Evolutionary conservation across 139 green algal species (phyloP).

Genomic region (Ostreobium quekettii): DNA sequence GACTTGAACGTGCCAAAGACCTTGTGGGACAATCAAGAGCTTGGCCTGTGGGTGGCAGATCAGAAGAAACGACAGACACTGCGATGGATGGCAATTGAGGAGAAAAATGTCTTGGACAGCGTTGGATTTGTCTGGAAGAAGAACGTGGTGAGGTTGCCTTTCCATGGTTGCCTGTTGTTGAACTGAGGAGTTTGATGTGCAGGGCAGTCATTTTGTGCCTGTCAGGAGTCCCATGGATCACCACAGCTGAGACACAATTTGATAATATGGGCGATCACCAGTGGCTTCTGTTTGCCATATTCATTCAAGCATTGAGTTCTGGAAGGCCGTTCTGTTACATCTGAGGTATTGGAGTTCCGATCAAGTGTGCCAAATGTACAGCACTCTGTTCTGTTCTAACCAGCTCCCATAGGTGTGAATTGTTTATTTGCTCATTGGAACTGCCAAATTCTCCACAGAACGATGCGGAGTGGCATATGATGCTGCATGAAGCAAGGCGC

Average conservation of each 20-base stretch:
- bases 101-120: conserved; percentile 7
- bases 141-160: conserved; percentile 11
- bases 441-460: conserved; percentile 1
- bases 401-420: neutral
- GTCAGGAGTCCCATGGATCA: no score
- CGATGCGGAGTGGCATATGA: conserved; percentile 20
- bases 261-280: no score
- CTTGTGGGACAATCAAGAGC: conserved; percentile 19
- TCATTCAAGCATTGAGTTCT: no score
- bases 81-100: conserved; percentile 16
- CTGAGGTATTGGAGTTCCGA: no score
- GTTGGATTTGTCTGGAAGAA: conserved; percentile 11
- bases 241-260: no score
- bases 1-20: conserved; percentile 18
- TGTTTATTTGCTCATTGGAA: neutral
- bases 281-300: no score
- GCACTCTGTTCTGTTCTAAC: no score
- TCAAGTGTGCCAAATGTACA: no score
- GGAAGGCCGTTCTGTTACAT: no score
- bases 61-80: conserved; percentile 16
- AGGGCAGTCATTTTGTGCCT: no score
- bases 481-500: conserved; percentile 23
- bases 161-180: no score
- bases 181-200: no score
- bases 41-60: conserved; percentile 16